These are phyloP conservation scores for Diospyros kaki DNA, from an alignment of 148 eudicot species.

Conservation along the genomic window DNA sequence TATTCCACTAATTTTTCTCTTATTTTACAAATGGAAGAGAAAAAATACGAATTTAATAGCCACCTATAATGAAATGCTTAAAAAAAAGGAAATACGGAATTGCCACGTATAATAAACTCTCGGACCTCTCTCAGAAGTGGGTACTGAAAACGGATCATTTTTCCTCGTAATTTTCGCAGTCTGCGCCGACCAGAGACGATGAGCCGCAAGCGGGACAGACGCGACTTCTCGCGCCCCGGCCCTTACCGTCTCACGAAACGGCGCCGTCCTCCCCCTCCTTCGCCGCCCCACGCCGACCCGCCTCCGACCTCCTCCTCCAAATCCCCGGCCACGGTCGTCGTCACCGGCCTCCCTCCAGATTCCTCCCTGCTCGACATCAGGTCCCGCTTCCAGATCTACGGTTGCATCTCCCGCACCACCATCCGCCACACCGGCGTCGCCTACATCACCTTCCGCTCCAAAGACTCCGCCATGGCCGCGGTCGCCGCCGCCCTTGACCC, in stretches of 20 bases:
- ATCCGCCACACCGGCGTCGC: constrained; percentile 51
- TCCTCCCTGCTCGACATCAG: constrained; percentile 77
- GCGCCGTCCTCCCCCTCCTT: constrained; percentile 55
- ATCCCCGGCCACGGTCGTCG: constrained; percentile 38
- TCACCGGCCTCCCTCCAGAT: constrained; percentile 55
- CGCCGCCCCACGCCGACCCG: constrained; percentile 6
- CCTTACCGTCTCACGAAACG: constrained; percentile 68
- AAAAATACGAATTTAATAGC: no score
- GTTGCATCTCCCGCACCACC: constrained; percentile 46
- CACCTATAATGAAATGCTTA: no score
- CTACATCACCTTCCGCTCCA: constrained; percentile 58
- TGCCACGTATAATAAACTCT: no score
- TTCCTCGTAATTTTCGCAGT: background rate
- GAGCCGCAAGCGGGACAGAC: constrained; percentile 44
- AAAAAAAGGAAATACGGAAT: no score
- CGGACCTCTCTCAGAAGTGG: no score
- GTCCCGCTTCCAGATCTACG: constrained; percentile 82
- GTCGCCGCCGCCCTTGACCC: constrained; percentile 54
- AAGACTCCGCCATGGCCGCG: constrained; percentile 55
- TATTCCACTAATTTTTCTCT: no score
- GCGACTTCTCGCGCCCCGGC: constrained; percentile 42
- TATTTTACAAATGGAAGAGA: no score
- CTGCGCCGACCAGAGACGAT: background rate
- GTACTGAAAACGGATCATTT: no score
- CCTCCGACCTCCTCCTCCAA: constrained; percentile 20